Evolutionary conservation across 371 early-diverging fungal genomes (phyloP).

Genomic region (Syncephalastrum racemosum): DNA sequence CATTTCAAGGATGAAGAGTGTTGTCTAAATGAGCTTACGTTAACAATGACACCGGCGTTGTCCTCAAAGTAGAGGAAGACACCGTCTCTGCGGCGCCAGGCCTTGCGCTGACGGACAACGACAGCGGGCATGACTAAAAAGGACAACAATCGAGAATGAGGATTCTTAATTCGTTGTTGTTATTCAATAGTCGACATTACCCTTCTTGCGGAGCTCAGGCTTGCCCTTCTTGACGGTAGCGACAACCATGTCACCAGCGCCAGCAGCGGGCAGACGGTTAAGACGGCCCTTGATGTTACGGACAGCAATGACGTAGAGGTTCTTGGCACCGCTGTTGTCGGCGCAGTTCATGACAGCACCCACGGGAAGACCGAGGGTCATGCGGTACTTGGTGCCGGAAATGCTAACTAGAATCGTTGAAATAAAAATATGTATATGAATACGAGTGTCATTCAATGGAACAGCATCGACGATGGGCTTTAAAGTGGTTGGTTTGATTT

Average conservation of each 20-base stretch:
- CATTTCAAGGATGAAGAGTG: background rate
- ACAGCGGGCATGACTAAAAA: slow-evolving; percentile 94
- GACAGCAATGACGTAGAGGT: slow-evolving; percentile 99
- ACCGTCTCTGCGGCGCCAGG: slow-evolving; percentile 98
- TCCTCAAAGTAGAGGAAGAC: slow-evolving; percentile 96
- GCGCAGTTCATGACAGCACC: slow-evolving; percentile 99
- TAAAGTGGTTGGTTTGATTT: too few species aligned
- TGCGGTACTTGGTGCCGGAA: slow-evolving; percentile 94
- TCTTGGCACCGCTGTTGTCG: slow-evolving; percentile 99
- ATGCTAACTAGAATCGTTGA: slow-evolving; percentile 39
- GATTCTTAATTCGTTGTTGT: slow-evolving; percentile 1
- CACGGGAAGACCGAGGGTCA: slow-evolving; percentile 99
- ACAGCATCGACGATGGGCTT: too few species aligned
- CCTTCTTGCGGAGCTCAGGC: slow-evolving; percentile 99
- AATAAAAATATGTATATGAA: too few species aligned
- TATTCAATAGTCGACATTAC: slow-evolving; percentile 33
- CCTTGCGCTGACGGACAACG: slow-evolving; percentile 98
- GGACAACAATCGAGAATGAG: slow-evolving; percentile 5
- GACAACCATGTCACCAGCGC: slow-evolving; percentile 99
- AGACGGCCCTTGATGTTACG: slow-evolving; percentile 96
- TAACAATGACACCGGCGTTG: slow-evolving; percentile 50
- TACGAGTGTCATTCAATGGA: too few species aligned
- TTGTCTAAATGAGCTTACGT: slow-evolving; percentile 20
- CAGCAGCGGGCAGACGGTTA: slow-evolving; percentile 99
- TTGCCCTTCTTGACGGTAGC: slow-evolving; percentile 99